phyloP scores from a whole-genome alignment of 805 yeast species.

The Metschnikowia lunata region DNA sequence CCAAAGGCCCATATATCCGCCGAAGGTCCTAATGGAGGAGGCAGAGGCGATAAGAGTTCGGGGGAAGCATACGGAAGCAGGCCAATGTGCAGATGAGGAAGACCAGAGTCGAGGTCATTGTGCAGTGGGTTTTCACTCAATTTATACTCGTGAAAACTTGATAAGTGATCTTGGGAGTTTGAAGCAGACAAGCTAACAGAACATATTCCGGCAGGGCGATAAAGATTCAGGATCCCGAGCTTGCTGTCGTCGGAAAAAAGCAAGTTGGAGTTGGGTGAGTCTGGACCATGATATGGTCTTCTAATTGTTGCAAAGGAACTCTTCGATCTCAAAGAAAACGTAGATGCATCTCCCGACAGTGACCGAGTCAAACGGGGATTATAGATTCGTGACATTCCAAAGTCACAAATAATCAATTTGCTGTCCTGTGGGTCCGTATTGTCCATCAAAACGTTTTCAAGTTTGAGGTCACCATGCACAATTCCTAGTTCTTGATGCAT shows the following conservation, averaged over 20 bases:
- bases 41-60: slow-evolving; percentile 63
- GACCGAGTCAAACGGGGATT: slow-evolving; percentile 25
- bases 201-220: slow-evolving; percentile 30
- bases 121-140: slow-evolving; percentile 10
- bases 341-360: slow-evolving; percentile 15
- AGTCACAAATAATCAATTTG: slow-evolving; percentile 70
- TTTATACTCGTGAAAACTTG: slow-evolving; percentile 15
- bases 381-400: slow-evolving; percentile 67
- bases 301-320: slow-evolving; percentile 31
- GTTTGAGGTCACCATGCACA: slow-evolving; percentile 79
- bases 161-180: slow-evolving; percentile 8
- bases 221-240: slow-evolving; percentile 28
- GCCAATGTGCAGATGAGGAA: slow-evolving; percentile 73
- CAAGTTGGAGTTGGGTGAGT: slow-evolving; percentile 19
- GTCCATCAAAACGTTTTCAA: slow-evolving; percentile 73
- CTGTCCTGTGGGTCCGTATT: slow-evolving; percentile 36
- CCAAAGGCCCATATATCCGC: slow-evolving; percentile 94
- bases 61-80: slow-evolving; percentile 93
- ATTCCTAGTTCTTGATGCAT: slow-evolving; percentile 53
- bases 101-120: slow-evolving; percentile 31
- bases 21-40: slow-evolving; percentile 57
- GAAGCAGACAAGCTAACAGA: slow-evolving; percentile 7
- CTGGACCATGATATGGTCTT: slow-evolving; percentile 34
- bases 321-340: slow-evolving; percentile 27
- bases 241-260: slow-evolving; percentile 29